Evolutionary conservation across 2,329 filamentous ascomycete species (phyloP).

Genomic region (Helicocarpus griseus): DNA sequence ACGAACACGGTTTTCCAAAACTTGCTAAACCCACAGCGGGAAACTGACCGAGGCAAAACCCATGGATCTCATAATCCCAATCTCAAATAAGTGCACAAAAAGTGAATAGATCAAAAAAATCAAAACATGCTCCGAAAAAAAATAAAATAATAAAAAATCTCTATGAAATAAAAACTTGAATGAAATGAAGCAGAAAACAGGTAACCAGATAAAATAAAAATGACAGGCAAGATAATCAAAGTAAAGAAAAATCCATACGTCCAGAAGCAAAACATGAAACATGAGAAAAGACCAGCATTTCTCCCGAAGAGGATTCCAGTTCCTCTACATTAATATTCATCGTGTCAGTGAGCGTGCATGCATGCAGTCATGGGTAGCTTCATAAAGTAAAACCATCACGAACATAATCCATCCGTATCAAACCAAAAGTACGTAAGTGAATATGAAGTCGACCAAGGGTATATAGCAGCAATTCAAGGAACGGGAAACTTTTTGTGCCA

Average conservation of each 20-base stretch:
- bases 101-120: no score
- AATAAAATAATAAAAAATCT: not conserved
- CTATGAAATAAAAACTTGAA: not conserved
- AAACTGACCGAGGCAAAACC: no score
- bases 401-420: not conserved
- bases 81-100: no score
- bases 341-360: not conserved
- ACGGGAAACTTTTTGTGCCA: not conserved
- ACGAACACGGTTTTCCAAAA: no score
- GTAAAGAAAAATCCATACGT: not conserved
- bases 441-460: not conserved
- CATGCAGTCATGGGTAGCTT: not conserved
- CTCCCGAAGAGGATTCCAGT: not conserved
- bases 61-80: no score
- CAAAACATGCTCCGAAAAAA: no score
- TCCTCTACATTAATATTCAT: not conserved
- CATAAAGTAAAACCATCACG: not conserved
- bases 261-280: not conserved
- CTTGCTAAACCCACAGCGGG: no score
- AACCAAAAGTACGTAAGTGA: not conserved
- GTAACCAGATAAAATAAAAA: not conserved
- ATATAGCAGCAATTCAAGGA: not conserved
- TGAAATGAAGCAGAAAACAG: no score
- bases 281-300: conserved; percentile 3
- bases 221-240: not conserved